phyloP scores from a whole-genome alignment of 2,329 filamentous ascomycete species.

The Triangularia setosa region DNA sequence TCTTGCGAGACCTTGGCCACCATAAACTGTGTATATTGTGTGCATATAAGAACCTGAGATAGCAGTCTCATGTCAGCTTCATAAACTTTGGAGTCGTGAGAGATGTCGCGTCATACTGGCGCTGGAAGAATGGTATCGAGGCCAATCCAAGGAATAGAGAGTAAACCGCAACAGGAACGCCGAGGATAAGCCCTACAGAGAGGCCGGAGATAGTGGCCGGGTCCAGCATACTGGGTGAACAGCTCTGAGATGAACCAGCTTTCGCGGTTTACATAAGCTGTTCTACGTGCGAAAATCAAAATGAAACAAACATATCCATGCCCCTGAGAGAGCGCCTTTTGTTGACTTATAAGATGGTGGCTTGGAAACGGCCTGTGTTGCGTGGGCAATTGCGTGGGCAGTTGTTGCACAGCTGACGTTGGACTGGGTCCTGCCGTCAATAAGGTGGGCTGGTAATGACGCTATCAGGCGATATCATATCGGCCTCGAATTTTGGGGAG shows the following conservation, averaged over 20 bases:
- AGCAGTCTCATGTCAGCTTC: background rate
- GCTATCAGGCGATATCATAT: background rate
- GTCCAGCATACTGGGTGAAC: conserved; percentile 9
- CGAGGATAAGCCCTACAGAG: conserved; percentile 52
- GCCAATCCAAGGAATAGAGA: conserved; percentile 60
- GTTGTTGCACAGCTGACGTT: conserved; percentile 6
- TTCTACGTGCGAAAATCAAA: background rate
- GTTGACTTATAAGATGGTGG: background rate
- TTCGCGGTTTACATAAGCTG: background rate
- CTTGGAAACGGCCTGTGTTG: background rate
- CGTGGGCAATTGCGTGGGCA: background rate
- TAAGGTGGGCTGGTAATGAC: background rate
- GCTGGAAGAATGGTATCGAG: conserved; percentile 68
- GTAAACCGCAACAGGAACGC: conserved; percentile 61
- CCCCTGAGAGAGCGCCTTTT: background rate
- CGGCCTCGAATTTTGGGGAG: background rate
- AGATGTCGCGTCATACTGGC: conserved; percentile 59
- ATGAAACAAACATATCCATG: background rate
- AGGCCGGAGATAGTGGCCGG: conserved; percentile 24
- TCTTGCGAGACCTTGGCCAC: conserved; percentile 37
- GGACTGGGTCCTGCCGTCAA: background rate
- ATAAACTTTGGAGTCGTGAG: conserved; percentile 6
- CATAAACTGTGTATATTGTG: conserved; percentile 71
- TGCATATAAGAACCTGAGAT: conserved; percentile 70
- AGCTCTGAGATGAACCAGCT: background rate